A percentile compares a stretch with the other conserved stretches of the same genome.
These are phyloP conservation scores for Erythrobasidium hasegawianum DNA, from an alignment of 1,284 basidiomycete genomes.

Conservation along the genomic window DNA sequence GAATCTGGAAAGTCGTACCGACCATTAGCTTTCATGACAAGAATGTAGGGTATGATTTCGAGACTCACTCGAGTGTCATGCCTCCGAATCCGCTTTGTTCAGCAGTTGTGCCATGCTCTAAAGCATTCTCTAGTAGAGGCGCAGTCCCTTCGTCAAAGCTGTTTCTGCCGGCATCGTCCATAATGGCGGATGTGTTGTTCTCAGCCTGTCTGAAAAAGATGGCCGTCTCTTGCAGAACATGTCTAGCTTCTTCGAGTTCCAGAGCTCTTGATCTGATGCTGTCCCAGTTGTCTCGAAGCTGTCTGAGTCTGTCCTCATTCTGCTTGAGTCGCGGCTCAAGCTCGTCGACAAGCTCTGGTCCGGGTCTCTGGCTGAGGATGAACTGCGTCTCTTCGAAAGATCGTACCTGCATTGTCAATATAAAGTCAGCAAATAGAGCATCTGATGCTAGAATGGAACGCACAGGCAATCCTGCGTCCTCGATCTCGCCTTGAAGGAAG, in stretches of 20 bases:
- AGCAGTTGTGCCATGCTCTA: conserved; percentile 56
- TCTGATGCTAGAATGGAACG: conserved; percentile 54
- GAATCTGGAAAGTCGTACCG: conserved; percentile 59
- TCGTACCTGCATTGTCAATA: no score
- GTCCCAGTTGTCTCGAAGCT: conserved; percentile 95
- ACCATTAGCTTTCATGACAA: not conserved
- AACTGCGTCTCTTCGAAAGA: conserved; percentile 55
- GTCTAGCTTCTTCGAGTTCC: conserved; percentile 85
- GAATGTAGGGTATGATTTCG: conserved; percentile 6
- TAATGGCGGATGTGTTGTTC: conserved; percentile 12
- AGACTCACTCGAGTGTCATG: conserved; percentile 69
- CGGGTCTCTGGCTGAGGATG: conserved; percentile 77
- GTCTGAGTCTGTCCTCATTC: conserved; percentile 76
- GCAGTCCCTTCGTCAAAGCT: conserved; percentile 89
- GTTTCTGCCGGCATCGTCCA: conserved; percentile 68
- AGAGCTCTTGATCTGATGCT: conserved; percentile 77
- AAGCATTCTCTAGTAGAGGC: conserved; percentile 82
- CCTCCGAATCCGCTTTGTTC: conserved; percentile 46
- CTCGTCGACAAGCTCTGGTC: conserved; percentile 90
- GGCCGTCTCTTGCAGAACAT: conserved; percentile 91
- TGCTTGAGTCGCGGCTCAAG: conserved; percentile 81
- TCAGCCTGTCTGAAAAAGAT: conserved; percentile 87
- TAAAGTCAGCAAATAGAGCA: no score
- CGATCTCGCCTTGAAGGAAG: conserved; percentile 83
- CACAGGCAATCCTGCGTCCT: conserved; percentile 58